Conservation (phyloP, 306 rosid genomes). For the Fragaria nilgerrensis region DNA sequence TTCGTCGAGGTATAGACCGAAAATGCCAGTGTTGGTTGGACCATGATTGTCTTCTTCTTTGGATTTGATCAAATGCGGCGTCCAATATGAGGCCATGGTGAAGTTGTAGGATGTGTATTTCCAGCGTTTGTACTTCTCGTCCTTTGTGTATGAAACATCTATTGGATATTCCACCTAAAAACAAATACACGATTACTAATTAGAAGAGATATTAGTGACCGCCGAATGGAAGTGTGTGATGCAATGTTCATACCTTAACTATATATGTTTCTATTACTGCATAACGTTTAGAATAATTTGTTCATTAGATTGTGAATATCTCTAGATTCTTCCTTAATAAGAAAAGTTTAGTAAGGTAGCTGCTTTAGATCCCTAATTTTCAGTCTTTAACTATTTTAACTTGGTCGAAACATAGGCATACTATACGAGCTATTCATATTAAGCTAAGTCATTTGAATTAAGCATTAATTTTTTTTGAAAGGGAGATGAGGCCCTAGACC, state of each 20-base stretch:
- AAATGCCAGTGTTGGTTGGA: conserved; percentile 49
- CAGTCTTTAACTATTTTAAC: too few species aligned
- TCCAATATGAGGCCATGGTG: conserved; percentile 74
- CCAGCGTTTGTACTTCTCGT: conserved; percentile 64
- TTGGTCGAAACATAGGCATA: too few species aligned
- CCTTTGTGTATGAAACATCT: conserved; percentile 53
- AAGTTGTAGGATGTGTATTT: conserved; percentile 72
- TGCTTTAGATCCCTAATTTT: too few species aligned
- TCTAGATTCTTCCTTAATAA: not conserved
- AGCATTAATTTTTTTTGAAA: too few species aligned
- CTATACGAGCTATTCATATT: too few species aligned
- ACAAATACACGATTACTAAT: not conserved
- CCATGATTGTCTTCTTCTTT: conserved; percentile 42
- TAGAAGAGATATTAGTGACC: not conserved
- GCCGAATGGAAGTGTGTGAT: not conserved
- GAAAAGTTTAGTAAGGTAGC: too few species aligned
- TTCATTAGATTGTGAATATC: too few species aligned
- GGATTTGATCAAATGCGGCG: conserved; percentile 71
- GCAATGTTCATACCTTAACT: too few species aligned
- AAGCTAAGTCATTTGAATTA: too few species aligned
- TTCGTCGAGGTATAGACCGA: conserved; percentile 75
- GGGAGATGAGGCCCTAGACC: too few species aligned
- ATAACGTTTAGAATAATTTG: not conserved
- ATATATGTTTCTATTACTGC: too few species aligned
- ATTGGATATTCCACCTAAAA: conserved; percentile 79